Percentiles rank a stretch among this genome's conserved stretches.
Evolutionary conservation across 257 asterid genomes (phyloP).

Genomic region (Dorcoceras hygrometricum): DNA sequence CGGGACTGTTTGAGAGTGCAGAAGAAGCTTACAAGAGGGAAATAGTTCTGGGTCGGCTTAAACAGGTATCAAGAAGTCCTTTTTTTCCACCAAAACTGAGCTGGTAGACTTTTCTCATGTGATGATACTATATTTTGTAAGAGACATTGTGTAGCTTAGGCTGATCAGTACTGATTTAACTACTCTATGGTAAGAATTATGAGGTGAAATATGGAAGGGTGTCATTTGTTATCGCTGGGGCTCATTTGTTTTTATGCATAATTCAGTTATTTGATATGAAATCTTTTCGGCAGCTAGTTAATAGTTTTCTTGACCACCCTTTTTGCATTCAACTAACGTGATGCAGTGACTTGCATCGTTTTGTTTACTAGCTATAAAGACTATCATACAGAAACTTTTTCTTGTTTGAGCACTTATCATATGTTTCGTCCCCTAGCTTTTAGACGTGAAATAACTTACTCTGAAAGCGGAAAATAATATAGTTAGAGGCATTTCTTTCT

Average conservation of each 20-base stretch:
- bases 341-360: too few relatives aligned
- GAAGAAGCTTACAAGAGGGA: constrained; percentile 75
- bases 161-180: neutral
- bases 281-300: too few relatives aligned
- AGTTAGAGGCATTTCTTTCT: neutral
- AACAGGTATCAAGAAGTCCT: constrained; percentile 45
- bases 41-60: constrained; percentile 61
- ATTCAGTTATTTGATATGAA: too few relatives aligned
- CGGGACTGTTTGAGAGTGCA: constrained; percentile 72
- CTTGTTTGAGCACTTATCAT: too few relatives aligned
- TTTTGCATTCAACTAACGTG: too few relatives aligned
- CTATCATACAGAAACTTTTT: too few relatives aligned
- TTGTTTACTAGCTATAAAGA: too few relatives aligned
- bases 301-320: too few relatives aligned
- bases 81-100: neutral
- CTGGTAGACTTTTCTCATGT: neutral
- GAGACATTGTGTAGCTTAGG: neutral
- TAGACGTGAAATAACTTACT: neutral
- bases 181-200: neutral
- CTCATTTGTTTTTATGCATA: too few relatives aligned
- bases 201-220: neutral
- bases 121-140: neutral
- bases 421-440: neutral
- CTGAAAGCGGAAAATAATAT: neutral
- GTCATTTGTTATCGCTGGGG: too few relatives aligned